Percentiles rank a stretch among this genome's conserved stretches.
phyloP scores from a whole-genome alignment of 805 yeast genomes.

The Lipomyces yamanashiensis region DNA sequence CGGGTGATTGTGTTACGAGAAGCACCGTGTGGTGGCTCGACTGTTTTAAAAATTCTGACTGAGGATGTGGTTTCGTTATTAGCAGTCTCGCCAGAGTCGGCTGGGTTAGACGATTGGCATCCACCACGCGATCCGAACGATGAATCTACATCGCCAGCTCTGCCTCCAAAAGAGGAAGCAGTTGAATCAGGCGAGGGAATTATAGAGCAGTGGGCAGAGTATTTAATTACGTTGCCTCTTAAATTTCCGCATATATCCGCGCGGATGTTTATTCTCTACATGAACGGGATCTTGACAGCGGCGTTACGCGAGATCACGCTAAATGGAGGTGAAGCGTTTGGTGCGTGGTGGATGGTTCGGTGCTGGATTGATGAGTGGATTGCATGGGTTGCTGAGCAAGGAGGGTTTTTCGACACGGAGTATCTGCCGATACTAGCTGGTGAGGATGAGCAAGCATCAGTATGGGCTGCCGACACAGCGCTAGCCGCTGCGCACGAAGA shows the following conservation, averaged over 20 bases:
- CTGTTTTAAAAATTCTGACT: slow-evolving; percentile 40
- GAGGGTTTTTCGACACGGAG: slow-evolving; percentile 41
- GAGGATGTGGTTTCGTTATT: slow-evolving; percentile 43
- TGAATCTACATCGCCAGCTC: slow-evolving; percentile 12
- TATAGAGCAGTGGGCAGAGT: slow-evolving; percentile 48
- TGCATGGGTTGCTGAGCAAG: slow-evolving; percentile 63
- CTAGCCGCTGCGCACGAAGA: neutral
- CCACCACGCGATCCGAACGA: slow-evolving; percentile 10
- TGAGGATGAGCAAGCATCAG: slow-evolving; percentile 6
- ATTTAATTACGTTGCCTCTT: slow-evolving; percentile 51
- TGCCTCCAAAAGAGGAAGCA: slow-evolving; percentile 9
- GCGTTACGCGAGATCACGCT: slow-evolving; percentile 66
- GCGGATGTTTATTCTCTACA: slow-evolving; percentile 57
- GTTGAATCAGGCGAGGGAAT: slow-evolving; percentile 36
- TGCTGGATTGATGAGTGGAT: slow-evolving; percentile 80
- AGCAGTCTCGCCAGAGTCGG: slow-evolving; percentile 7
- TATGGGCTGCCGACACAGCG: slow-evolving; percentile 3
- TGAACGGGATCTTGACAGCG: slow-evolving; percentile 60
- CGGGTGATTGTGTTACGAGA: slow-evolving; percentile 54
- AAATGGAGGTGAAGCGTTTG: slow-evolving; percentile 62
- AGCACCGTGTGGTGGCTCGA: slow-evolving; percentile 52
- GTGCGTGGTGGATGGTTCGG: slow-evolving; percentile 74
- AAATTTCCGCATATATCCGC: slow-evolving; percentile 59
- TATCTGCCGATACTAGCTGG: slow-evolving; percentile 11
- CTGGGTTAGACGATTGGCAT: neutral